Percentiles rank a stretch among this genome's conserved stretches.
Evolutionary conservation across 306 rosid species (phyloP).

Genomic region (Inga laurina): DNA sequence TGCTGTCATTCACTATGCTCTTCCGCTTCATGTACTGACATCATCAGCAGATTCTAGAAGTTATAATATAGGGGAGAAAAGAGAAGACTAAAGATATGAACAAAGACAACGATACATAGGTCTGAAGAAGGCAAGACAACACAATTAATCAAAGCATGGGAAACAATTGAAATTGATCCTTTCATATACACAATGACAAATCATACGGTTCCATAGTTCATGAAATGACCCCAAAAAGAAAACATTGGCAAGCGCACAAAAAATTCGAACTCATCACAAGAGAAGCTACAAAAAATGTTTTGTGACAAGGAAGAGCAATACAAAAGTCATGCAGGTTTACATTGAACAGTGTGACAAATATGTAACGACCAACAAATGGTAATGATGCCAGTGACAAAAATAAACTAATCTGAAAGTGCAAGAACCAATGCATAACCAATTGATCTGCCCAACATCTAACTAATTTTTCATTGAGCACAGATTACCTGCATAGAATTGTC

Average conservation of each 20-base stretch:
- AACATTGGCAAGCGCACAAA: background rate
- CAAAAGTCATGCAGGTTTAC: conserved; percentile 2
- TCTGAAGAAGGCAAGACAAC: background rate
- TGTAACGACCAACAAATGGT: background rate
- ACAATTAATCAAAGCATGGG: conserved; percentile 29
- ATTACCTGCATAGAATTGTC: background rate
- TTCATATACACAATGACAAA: background rate
- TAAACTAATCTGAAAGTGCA: background rate
- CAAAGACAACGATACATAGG: conserved; percentile 4
- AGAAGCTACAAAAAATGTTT: background rate
- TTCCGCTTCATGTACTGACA: conserved; percentile 75
- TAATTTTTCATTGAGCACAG: background rate
- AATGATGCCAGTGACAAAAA: conserved; percentile 6
- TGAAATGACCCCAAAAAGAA: background rate
- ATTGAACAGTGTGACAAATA: conserved; percentile 9
- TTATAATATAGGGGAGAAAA: background rate
- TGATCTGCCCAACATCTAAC: background rate
- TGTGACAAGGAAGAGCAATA: background rate
- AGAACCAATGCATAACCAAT: background rate
- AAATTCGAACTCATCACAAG: conserved; percentile 8
- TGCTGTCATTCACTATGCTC: conserved; percentile 43
- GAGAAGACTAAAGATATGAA: conserved; percentile 3
- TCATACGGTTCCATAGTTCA: background rate
- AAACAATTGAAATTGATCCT: conserved; percentile 27
- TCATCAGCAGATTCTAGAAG: conserved; percentile 31